Base-by-base conservation (phyloP, 768 basidiomycete species). In the Phaeolepiota aurea region DNA sequence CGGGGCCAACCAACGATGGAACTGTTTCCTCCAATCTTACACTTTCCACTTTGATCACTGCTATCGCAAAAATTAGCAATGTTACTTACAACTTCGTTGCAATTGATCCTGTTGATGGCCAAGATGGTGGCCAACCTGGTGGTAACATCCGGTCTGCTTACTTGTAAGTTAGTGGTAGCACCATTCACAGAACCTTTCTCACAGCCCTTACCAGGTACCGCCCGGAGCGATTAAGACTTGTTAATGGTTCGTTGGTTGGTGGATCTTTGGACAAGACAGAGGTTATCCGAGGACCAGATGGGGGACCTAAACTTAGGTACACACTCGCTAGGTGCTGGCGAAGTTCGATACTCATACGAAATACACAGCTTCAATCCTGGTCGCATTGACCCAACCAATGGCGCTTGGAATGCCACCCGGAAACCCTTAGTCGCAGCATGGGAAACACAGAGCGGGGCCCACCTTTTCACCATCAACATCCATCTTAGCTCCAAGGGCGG, bases 141-240 rank as follows among this genome's bases (percentile, higher is more conserved):
- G 77, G 76, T 23, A 82, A 82, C 48, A 82, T 80, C 45, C 66
- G 78, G 30, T 67, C 71, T 38, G 78, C 69, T 2, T 79, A 72
- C 48, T 47, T 79, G 70, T 76, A 50, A 49, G 67, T n/a, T n/a
- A n/a, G n/a, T 50, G 11, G 11, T 2, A 36, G 16, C 34, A 36
- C 16, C 34, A 18, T 12, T 19, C 14, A 2, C 14, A 36, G 34
- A 36, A 11, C 20, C n/a, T n/a, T n/a, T n/a, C n/a, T n/a, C n/a
- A n/a, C n/a, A n/a, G n/a, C n/a, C n/a, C n/a, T n/a, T n/a, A n/a
- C 33, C 7, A 63, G 62, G 48, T 78, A 72, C 54, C 69, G 68
- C 25, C 62, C 75, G 7, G 71, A 75, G 37, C 73, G 68, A 41
- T 47, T 80, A 7, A 59, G 53, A 1, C 63, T 78, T 4, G 64